A percentile compares a stretch with the other conserved stretches of the same genome.
Evolutionary conservation across 2,329 filamentous ascomycete species (phyloP).

Genomic region (Apiospora rasikravindrae): DNA sequence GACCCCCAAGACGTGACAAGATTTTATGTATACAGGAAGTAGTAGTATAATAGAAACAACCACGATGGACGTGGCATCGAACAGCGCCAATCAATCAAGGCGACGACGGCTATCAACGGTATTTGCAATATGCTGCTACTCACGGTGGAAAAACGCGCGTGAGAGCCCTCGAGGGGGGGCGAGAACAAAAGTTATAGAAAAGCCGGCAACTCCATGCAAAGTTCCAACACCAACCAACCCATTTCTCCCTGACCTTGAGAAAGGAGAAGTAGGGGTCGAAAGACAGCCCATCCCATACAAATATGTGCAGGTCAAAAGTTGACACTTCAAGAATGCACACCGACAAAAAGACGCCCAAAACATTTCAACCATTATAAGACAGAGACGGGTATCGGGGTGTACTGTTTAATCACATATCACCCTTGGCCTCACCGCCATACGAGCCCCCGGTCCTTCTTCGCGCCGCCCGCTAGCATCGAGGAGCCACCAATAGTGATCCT

Average conservation of each 20-base stretch:
- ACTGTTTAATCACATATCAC: not conserved
- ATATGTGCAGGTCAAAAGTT: not conserved
- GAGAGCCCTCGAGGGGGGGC: not conserved
- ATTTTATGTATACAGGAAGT: not conserved
- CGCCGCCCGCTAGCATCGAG: conserved; percentile 28
- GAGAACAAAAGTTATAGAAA: conserved; percentile 13
- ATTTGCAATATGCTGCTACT: not conserved
- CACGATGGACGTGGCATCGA: not conserved
- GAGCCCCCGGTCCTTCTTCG: conserved; percentile 4
- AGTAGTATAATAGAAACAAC: not conserved
- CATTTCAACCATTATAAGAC: not conserved
- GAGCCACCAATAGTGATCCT: conserved; percentile 51
- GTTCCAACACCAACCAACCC: not conserved
- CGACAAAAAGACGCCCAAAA: not conserved
- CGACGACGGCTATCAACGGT: not conserved
- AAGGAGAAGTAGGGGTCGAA: not conserved
- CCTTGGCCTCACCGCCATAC: conserved; percentile 19
- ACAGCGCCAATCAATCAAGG: not conserved
- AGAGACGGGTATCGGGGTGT: not conserved
- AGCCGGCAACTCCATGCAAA: conserved; percentile 15
- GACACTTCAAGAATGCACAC: not conserved
- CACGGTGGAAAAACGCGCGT: too few species aligned
- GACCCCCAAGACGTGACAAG: not conserved
- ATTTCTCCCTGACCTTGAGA: not conserved
- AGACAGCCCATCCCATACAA: not conserved